Evolutionary conservation across 306 rosid species (phyloP).

Genomic region (Cyclanthera cordifolia): DNA sequence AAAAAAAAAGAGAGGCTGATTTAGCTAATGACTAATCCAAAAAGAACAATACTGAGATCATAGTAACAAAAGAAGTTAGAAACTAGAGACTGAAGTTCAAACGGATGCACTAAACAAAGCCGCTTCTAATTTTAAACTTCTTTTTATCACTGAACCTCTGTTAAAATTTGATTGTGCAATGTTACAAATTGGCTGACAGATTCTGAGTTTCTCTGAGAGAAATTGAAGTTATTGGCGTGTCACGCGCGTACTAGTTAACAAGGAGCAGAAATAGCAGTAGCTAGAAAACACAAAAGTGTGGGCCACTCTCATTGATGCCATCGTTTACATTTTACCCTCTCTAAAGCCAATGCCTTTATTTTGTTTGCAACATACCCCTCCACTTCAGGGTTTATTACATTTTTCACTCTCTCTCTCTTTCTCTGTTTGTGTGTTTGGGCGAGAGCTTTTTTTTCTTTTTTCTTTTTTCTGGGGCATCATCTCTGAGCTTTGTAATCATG

Average conservation of each 20-base stretch:
- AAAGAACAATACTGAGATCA: too few species aligned
- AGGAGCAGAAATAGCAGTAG: not conserved
- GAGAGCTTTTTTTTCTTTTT: not conserved
- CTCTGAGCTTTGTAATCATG: constrained; percentile 8
- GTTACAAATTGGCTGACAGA: not conserved
- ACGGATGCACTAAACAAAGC: too few species aligned
- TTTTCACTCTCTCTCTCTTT: constrained; percentile 12
- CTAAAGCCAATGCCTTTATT: constrained; percentile 4
- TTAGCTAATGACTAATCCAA: too few species aligned
- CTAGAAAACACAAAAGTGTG: constrained; percentile 10
- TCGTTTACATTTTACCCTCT: constrained; percentile 3
- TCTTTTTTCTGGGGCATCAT: constrained; percentile 8
- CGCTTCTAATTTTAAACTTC: too few species aligned
- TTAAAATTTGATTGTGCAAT: not conserved
- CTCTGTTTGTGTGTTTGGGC: not conserved
- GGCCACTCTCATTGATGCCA: constrained; percentile 13
- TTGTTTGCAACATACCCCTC: constrained; percentile 19
- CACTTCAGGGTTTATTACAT: constrained; percentile 16
- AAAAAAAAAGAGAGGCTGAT: too few species aligned
- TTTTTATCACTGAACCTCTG: not conserved
- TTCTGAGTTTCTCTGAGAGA: not conserved
- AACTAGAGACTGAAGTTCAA: too few species aligned
- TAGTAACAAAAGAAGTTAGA: too few species aligned
- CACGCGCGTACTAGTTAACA: constrained; percentile 7
- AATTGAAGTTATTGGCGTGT: constrained; percentile 1